Evolutionary conservation across 768 basidiomycete genomes (phyloP).

Genomic region (Lactarius psammicola): DNA sequence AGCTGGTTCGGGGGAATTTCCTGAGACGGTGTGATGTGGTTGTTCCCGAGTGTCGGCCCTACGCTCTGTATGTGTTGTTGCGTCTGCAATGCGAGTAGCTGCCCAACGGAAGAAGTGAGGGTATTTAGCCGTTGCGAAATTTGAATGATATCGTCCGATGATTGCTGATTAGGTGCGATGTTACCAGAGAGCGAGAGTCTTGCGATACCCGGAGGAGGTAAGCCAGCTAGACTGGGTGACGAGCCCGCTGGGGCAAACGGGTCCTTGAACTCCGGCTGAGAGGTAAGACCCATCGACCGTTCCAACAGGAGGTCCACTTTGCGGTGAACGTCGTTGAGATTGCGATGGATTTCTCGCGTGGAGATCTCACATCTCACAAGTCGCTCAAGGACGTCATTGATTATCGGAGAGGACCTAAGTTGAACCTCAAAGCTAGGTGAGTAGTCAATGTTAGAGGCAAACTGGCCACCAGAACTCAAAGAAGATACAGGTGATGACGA

Average conservation of each 20-base stretch:
- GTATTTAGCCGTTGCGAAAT: slow-evolving; percentile 79
- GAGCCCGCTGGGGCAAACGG: slow-evolving; percentile 59
- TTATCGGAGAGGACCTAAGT: slow-evolving; percentile 70
- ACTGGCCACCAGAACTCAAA: slow-evolving; percentile 68
- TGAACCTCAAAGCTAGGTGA: slow-evolving; percentile 62
- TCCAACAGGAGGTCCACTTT: slow-evolving; percentile 79
- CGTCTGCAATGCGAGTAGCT: slow-evolving; percentile 77
- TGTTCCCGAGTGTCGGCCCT: slow-evolving; percentile 32
- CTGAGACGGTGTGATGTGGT: slow-evolving; percentile 35
- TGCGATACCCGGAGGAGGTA: slow-evolving; percentile 42
- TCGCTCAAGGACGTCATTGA: slow-evolving; percentile 75
- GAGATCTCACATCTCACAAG: slow-evolving; percentile 68
- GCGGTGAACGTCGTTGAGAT: slow-evolving; percentile 69
- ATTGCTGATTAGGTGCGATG: slow-evolving; percentile 67
- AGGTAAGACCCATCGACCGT: slow-evolving; percentile 47
- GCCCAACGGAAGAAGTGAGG: slow-evolving; percentile 81
- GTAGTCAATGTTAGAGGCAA: slow-evolving; percentile 48
- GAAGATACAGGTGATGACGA: slow-evolving; percentile 81
- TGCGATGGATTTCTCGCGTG: slow-evolving; percentile 68
- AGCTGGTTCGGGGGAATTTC: slow-evolving; percentile 48
- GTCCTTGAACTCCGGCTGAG: slow-evolving; percentile 73
- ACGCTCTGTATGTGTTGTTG: slow-evolving; percentile 47
- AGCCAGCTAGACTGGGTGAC: slow-evolving; percentile 28
- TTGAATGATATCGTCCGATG: slow-evolving; percentile 67
- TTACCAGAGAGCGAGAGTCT: slow-evolving; percentile 64